Evolutionary conservation across 2,329 filamentous ascomycete species (phyloP), one percentile per base, ranked within the genome.

Genomic region (Lithohypha guttulata): DNA sequence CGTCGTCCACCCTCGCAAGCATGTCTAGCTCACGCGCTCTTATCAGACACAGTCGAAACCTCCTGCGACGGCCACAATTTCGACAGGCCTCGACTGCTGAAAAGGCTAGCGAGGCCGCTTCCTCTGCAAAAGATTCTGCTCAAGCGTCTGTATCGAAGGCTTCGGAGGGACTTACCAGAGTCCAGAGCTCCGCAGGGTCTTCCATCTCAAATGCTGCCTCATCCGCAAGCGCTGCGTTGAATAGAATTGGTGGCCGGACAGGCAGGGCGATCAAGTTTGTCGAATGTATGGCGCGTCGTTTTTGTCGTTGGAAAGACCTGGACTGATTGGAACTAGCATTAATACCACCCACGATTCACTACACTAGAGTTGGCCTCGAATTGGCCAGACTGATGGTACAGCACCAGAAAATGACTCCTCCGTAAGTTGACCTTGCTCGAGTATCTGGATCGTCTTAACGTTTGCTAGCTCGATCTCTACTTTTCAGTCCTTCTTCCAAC

Each of bases 361-460:
- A 96, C 73, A 79, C 81, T 57, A 83, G 79, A 62, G 89, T 96
- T 59, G 82, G 73, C 55, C 68, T 87, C 50, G 91, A 98, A 72
- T 72, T 96, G 45, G 75, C 74, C 60, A 93, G 84, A 74, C 73
- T 95, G 52, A 77, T 96, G 52, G 85, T 86, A 70, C 76, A 77
- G 55, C 79, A 78, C 62, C 86, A 89, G 66, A 84, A 82, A 69
- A 95, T 98, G 86, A 70, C 73, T 59, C 86, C 85, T 66, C 91
- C 91, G 91, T 98, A 82, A 78, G 87, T 19, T 17, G 36, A 11
- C 17, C 14, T 28, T 35, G 4, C 22, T 36, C 22, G 33, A 34
- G 45, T 30, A 23, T 34, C 42, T 13, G 27, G 35, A 15, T 10
- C 36, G 19, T 17, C 39, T 13, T 18, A 18, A 29, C n/a, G 20